A percentile compares a stretch with the other conserved stretches of the same genome.
Conservation (phyloP, 192 early-diverging fungal species). For the Entophlyctis helioformis region DNA sequence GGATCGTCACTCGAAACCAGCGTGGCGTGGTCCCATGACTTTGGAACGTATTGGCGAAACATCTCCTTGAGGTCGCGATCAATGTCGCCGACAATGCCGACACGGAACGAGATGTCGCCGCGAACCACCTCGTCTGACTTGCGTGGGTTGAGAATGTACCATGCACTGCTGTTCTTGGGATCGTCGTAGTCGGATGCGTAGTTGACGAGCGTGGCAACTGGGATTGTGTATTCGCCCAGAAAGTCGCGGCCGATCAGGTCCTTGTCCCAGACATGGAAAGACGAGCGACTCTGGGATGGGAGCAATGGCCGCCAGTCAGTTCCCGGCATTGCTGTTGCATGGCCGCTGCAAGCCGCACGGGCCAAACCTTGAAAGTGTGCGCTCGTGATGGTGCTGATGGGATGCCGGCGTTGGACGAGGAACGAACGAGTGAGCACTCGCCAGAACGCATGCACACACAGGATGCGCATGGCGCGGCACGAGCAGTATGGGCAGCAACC, state of each 20-base stretch:
- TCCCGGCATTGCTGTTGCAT: no score
- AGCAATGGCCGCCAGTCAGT: no score
- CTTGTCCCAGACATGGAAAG: conserved; percentile 66
- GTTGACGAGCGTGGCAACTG: conserved; percentile 42
- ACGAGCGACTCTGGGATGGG: no score
- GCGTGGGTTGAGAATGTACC: conserved; percentile 24
- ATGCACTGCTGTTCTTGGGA: conserved; percentile 31
- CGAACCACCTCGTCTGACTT: conserved; percentile 9
- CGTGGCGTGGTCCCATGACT: conserved; percentile 9
- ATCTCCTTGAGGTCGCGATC: conserved; percentile 13
- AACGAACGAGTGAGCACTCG: no score
- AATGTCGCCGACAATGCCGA: conserved; percentile 18
- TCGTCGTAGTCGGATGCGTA: conserved; percentile 32
- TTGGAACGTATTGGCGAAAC: conserved; percentile 4
- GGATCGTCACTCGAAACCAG: conserved; percentile 25
- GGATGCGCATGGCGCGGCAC: no score
- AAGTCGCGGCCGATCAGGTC: conserved; percentile 53
- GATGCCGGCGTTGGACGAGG: no score
- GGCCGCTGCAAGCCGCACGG: no score
- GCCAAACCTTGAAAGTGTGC: no score
- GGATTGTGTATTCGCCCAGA: conserved; percentile 47
- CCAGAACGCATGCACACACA: no score
- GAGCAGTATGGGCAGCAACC: no score
- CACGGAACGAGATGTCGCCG: conserved; percentile 28
- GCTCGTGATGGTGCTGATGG: no score